phyloP scores from a whole-genome alignment of 805 yeast species.

The Candida xiaguanensis region DNA sequence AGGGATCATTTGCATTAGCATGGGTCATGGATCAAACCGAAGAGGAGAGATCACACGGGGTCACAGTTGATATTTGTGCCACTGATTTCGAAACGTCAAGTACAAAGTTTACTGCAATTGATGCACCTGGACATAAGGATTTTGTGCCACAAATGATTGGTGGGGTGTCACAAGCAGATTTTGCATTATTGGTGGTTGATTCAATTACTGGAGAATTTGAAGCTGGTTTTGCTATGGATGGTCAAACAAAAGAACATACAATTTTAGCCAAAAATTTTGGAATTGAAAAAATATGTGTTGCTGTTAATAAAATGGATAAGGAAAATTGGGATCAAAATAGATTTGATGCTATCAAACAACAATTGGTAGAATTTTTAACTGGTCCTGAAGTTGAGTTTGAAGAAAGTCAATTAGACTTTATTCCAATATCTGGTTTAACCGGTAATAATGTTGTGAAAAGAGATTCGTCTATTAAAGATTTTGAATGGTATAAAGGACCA shows the following conservation, averaged over 20 bases:
- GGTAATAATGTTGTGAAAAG: constrained; percentile 63
- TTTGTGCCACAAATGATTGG: constrained; percentile 85
- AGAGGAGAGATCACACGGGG: constrained; percentile 74
- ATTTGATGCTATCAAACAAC: constrained; percentile 47
- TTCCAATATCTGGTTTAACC: constrained; percentile 67
- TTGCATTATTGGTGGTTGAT: constrained; percentile 71
- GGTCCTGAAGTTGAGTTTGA: constrained; percentile 49
- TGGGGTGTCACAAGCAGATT: constrained; percentile 76
- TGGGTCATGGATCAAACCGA: constrained; percentile 82
- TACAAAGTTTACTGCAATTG: constrained; percentile 64
- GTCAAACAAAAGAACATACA: constrained; percentile 79
- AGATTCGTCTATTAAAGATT: constrained; percentile 23
- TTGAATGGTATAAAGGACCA: constrained; percentile 47
- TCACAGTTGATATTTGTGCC: constrained; percentile 74
- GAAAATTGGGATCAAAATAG: constrained; percentile 53
- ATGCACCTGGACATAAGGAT: constrained; percentile 83
- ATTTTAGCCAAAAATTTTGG: constrained; percentile 66
- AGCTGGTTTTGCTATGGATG: constrained; percentile 60
- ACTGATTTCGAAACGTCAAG: constrained; percentile 57
- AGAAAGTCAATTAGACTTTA: constrained; percentile 40
- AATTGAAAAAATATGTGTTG: constrained; percentile 55
- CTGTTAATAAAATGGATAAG: constrained; percentile 69
- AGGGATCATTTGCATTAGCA: constrained; percentile 77
- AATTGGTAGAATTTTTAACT: constrained; percentile 48
- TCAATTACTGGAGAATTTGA: constrained; percentile 65